Base-by-base conservation (phyloP, 495 filamentous ascomycete species). In the Penicillium simplicissimum region DNA sequence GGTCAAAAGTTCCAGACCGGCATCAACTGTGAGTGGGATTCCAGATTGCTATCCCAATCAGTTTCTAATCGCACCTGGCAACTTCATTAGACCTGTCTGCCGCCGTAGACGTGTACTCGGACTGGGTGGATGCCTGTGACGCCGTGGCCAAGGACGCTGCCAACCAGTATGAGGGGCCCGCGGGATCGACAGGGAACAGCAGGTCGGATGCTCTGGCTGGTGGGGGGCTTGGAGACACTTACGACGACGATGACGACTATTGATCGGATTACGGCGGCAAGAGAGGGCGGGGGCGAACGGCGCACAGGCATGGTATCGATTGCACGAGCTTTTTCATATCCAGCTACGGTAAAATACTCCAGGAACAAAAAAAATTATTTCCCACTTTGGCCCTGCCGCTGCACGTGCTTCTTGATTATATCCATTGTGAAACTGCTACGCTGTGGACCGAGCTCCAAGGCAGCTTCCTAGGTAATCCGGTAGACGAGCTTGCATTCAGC, bases 101-200 rank as follows among this genome's bases (percentile, higher is more conserved):
- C 15, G 83, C 90, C 1, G 92, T 98, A 33, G 95, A 98, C 68
- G 94, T 98, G 15, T 98, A 98, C 71, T 91, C 91, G 34, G 96
- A 97, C 70, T 98, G 95, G 95, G 89, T 98, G 54, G 95, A 98
- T 77, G 95, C 95, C 37, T 97, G 95, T 71, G 94, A 97, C 79
- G 85, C 82, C 40, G 87, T 89, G 45, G 88, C 88, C 14, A 88
- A 89, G 65, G 81, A 86, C 53, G 82, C 78, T 47, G 75, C 79
- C 61, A 76, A 82, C 66, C 81, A 83, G 37, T 82, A 85, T 48
- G 84, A 85, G 17, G 54, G 60, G 17, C 4, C 61, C 28, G 43
- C 28, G 79, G 78, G 65, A 21, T 58, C 71, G 31, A 21, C 25
- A 43, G 65, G 64, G 45, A 68, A 60, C 8, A 67, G 62, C 59